Evolutionary conservation across 306 rosid species (phyloP).

Genomic region (Fragaria vesca): DNA sequence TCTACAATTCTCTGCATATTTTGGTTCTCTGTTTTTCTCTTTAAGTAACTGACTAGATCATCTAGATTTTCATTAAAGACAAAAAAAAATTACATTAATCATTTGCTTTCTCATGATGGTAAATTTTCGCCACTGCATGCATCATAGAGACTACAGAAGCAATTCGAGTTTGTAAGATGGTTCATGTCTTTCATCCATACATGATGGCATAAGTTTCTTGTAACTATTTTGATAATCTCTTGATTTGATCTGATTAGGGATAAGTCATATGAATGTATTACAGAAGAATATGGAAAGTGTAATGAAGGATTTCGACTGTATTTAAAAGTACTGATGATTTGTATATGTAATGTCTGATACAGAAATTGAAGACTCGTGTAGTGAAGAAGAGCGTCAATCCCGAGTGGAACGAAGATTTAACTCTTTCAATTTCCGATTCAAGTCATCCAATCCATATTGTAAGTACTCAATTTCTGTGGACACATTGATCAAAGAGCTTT

Average conservation of each 20-base stretch:
- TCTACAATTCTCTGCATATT: not conserved
- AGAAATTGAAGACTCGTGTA: conserved; percentile 31
- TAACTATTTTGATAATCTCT: not conserved
- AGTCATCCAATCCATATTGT: conserved; percentile 53
- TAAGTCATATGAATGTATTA: not conserved
- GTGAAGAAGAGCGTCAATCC: conserved; percentile 25
- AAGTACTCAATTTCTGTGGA: conserved; percentile 23
- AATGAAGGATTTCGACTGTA: not conserved
- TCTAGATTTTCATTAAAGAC: not conserved
- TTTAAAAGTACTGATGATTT: not conserved
- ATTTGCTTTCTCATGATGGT: not conserved
- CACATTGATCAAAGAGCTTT: not conserved
- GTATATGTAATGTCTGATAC: not conserved
- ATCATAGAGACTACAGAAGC: not conserved
- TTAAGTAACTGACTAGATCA: not conserved
- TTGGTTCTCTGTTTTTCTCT: not conserved
- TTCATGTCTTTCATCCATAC: not conserved
- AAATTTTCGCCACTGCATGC: not conserved
- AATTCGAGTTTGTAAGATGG: not conserved
- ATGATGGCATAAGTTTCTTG: not conserved
- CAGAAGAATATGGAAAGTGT: not conserved
- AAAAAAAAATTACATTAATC: no score
- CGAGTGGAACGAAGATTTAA: conserved; percentile 35
- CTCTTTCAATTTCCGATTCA: conserved; percentile 29
- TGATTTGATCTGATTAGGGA: not conserved